Evolutionary conservation across 441 rosid genomes (phyloP).

Genomic region (Croton setiger): DNA sequence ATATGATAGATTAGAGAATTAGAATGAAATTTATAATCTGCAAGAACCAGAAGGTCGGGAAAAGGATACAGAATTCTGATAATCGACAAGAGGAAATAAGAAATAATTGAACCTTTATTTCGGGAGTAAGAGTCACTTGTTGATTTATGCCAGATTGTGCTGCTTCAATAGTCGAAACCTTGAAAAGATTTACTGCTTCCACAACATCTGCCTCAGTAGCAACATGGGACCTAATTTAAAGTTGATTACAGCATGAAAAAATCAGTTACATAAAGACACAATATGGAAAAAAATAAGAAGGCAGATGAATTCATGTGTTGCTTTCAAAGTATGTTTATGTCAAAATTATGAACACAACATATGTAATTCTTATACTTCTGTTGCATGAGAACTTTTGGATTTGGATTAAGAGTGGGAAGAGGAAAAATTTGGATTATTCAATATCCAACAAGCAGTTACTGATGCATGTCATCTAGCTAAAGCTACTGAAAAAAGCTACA

Average conservation of each 20-base stretch:
- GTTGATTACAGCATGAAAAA: not conserved
- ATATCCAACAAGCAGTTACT: too few species aligned
- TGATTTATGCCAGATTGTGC: slow-evolving; percentile 94
- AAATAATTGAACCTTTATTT: slow-evolving; percentile 60
- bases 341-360: not conserved
- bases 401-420: too few species aligned
- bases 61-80: not conserved
- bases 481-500: too few species aligned
- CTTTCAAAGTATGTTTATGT: not conserved
- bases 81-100: not conserved
- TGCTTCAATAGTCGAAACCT: slow-evolving; percentile 93
- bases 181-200: slow-evolving; percentile 86
- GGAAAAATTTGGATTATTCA: too few species aligned
- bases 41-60: too few species aligned
- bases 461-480: too few species aligned
- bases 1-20: not conserved
- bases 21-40: not conserved
- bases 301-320: not conserved
- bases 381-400: too few species aligned
- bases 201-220: slow-evolving; percentile 88
- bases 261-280: not conserved
- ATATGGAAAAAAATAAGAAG: not conserved
- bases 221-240: slow-evolving; percentile 60
- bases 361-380: not conserved
- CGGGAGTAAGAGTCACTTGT: slow-evolving; percentile 73